Base-by-base conservation (phyloP, 805 yeast genomes). In the Yamadazyma akitaensis region DNA sequence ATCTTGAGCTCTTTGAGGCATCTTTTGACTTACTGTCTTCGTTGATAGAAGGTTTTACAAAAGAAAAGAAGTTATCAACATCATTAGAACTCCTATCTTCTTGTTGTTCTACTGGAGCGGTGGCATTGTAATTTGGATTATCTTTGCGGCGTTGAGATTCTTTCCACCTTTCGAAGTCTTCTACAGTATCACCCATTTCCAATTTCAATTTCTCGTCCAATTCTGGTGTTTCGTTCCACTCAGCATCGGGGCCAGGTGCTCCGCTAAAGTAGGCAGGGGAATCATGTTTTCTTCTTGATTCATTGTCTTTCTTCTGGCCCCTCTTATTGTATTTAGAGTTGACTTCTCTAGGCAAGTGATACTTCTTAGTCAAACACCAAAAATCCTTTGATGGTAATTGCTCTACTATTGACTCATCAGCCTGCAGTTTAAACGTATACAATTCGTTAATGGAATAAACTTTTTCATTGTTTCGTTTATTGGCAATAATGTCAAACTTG, bases 131-230 rank as follows among this genome's bases (percentile, higher is more conserved):
- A 38, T 25, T 19, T 11, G 45, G 43, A 36, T 73, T 78, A 71
- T 83, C 78, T 76, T 50, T 68, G 70, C 41, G 73, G 61, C 59
- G 53, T 39, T 52, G 55, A 10, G 53, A 47, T 40, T 49, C 50
- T 32, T 79, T 78, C 85, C 85, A 80, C 50, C 67, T 71, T 56
- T 80, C 85, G 54, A 80, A 80, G 51, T 80, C 85, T 44, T 76
- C 75, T 2, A 77, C 76, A 0, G 83, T 73, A 44, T 71, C 76
- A 17, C 84, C 84, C 64, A 62, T 73, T 57, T 57, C 68, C 60
- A 51, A 59, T 30, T 51, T 50, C 41, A 54, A 44, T 41, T 53
- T 59, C 33, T 65, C 53, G 36, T 49, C 52, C 14, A 63, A 38
- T 13, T 62, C 67, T 2, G 62, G 60, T 11, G 64, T 51, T 42